Conservation (phyloP, 371 early-diverging fungal genomes). For the Choanephora cucurbitarum region DNA sequence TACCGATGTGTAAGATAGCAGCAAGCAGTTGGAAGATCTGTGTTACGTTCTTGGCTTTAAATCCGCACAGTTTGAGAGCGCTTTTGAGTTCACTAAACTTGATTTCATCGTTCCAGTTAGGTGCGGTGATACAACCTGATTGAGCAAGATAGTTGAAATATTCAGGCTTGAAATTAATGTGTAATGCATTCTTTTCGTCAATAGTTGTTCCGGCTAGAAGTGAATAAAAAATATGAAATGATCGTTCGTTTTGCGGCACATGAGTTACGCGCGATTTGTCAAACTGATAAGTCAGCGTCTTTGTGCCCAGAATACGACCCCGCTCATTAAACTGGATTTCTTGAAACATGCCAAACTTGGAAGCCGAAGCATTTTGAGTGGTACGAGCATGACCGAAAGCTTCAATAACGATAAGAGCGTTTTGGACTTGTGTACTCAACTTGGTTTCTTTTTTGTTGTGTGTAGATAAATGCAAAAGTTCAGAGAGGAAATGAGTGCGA, state of each 20-base stretch:
- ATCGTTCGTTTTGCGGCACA: constrained; percentile 59
- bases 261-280: constrained; percentile 79
- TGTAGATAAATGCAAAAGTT: constrained; percentile 70
- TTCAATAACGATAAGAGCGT: constrained; percentile 68
- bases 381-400: constrained; percentile 80
- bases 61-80: constrained; percentile 75
- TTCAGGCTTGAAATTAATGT: constrained; percentile 45
- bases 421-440: constrained; percentile 70
- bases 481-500: constrained; percentile 63
- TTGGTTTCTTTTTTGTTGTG: constrained; percentile 74
- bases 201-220: constrained; percentile 62
- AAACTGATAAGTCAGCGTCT: constrained; percentile 83
- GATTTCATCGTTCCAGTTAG: constrained; percentile 51
- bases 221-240: constrained; percentile 91
- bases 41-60: constrained; percentile 72
- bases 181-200: constrained; percentile 48
- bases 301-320: constrained; percentile 86
- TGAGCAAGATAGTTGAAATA: constrained; percentile 41
- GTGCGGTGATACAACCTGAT: constrained; percentile 22
- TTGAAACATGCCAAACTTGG: constrained; percentile 77
- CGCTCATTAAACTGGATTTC: constrained; percentile 86
- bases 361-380: constrained; percentile 69
- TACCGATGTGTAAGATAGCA: constrained; percentile 81
- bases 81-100: constrained; percentile 69
- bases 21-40: constrained; percentile 72